Evolutionary conservation across 2,329 filamentous ascomycete genomes (phyloP).

Genomic region (Cladosporium sphaerospermum): DNA sequence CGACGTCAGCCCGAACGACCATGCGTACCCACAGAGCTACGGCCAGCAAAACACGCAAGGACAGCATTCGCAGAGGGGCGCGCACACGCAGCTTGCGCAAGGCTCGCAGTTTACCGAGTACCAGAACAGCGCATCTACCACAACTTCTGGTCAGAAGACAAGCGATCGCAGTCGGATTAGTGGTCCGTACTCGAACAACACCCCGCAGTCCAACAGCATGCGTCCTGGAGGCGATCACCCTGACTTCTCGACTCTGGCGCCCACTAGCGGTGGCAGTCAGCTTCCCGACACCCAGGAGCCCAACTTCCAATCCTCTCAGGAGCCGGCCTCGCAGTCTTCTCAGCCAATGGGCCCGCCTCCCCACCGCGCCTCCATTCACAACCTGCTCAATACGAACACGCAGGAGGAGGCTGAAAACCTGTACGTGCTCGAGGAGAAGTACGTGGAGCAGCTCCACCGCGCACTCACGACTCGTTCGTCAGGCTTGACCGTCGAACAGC

Average conservation of each 20-base stretch:
- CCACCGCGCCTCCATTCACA: constrained; percentile 27
- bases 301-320: constrained; percentile 35
- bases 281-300: constrained; percentile 58
- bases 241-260: constrained; percentile 49
- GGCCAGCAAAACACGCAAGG: constrained; percentile 40
- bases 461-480: constrained; percentile 62
- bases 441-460: constrained; percentile 54
- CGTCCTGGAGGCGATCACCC: constrained; percentile 43
- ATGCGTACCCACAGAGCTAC: constrained; percentile 12
- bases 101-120: constrained; percentile 57
- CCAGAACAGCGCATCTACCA: constrained; percentile 84
- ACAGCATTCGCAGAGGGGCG: constrained; percentile 60
- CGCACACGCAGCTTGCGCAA: constrained; percentile 52
- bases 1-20: constrained; percentile 32
- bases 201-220: constrained; percentile 64
- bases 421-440: constrained; percentile 42
- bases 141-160: constrained; percentile 72
- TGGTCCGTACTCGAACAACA: constrained; percentile 57
- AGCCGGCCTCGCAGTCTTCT: constrained; percentile 32
- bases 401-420: constrained; percentile 16
- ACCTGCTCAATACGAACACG: constrained; percentile 36
- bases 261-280: constrained; percentile 48
- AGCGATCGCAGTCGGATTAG: constrained; percentile 50
- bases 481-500: constrained; percentile 81
- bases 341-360: constrained; percentile 30